Percentiles rank a stretch among this genome's conserved stretches.
Evolutionary conservation across 495 filamentous ascomycete genomes (phyloP).

Genomic region (Amphirosellinia nigrospora): DNA sequence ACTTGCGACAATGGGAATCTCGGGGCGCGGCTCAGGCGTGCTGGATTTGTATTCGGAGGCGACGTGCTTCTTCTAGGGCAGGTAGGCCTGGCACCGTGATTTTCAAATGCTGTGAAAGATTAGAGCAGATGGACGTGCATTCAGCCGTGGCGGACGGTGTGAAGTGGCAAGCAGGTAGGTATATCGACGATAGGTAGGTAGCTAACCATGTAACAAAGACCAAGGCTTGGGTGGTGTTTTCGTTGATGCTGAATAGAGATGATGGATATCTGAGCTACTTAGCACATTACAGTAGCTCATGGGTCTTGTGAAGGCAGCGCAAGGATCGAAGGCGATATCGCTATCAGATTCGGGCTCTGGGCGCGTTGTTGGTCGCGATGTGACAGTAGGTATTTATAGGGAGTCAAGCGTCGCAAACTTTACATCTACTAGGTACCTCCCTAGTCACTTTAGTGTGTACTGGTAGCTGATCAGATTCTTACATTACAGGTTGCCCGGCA

Average conservation of each 20-base stretch:
- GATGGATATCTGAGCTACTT: background rate
- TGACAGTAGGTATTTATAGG: constrained; percentile 7
- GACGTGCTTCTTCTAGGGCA: background rate
- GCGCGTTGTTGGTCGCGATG: constrained; percentile 26
- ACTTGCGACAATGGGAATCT: constrained; percentile 11
- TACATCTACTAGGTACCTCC: background rate
- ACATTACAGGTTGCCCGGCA: background rate
- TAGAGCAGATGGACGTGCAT: background rate
- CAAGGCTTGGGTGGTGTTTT: background rate
- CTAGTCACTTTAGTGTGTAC: no score
- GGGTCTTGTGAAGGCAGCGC: background rate
- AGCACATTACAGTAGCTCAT: background rate
- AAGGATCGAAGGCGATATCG: background rate
- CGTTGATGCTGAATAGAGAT: background rate
- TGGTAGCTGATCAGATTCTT: constrained; percentile 21
- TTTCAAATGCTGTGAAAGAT: background rate
- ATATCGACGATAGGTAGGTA: background rate
- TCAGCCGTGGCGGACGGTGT: constrained; percentile 11
- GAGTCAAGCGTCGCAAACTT: constrained; percentile 2
- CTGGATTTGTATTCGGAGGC: background rate
- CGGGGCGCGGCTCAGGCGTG: background rate
- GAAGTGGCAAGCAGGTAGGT: background rate
- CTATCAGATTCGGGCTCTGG: constrained; percentile 11
- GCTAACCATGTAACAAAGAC: background rate
- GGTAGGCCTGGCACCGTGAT: background rate